phyloP scores from a whole-genome alignment of 2,329 filamentous ascomycete species.

The Fusarium lateritium region DNA sequence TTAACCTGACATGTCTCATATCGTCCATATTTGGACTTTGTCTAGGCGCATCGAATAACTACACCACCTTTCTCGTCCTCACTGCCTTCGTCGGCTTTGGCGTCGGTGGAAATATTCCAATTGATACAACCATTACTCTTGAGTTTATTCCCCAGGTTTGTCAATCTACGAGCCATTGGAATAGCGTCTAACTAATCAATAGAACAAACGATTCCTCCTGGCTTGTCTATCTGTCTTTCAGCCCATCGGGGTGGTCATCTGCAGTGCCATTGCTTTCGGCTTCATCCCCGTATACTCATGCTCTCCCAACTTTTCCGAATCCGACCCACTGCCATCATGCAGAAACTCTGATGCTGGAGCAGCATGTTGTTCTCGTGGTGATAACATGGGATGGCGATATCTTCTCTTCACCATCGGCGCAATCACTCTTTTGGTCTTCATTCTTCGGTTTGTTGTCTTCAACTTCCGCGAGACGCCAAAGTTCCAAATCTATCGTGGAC shows the following conservation, averaged over 20 bases:
- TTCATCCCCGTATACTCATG: constrained; percentile 67
- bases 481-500: constrained; percentile 60
- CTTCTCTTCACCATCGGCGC: constrained; percentile 61
- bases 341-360: constrained; percentile 48
- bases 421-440: constrained; percentile 60
- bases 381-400: constrained; percentile 68
- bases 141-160: constrained; percentile 66
- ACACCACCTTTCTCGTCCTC: constrained; percentile 65
- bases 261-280: constrained; percentile 65
- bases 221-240: constrained; percentile 69
- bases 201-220: constrained; percentile 65
- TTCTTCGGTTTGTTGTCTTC: constrained; percentile 63
- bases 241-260: constrained; percentile 68
- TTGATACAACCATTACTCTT: constrained; percentile 69
- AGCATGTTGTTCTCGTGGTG: constrained; percentile 55
- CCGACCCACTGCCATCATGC: constrained; percentile 60
- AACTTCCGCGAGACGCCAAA: constrained; percentile 64
- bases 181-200: accelerated
- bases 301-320: constrained; percentile 64
- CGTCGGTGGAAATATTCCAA: constrained; percentile 68
- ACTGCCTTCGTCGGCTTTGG: constrained; percentile 69
- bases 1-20: constrained; percentile 71
- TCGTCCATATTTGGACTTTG: constrained; percentile 67
- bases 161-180: accelerated
- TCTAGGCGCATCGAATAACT: constrained; percentile 64